phyloP scores from a whole-genome alignment of 1,139 yeast species.

The Hyphopichia fennica region DNA sequence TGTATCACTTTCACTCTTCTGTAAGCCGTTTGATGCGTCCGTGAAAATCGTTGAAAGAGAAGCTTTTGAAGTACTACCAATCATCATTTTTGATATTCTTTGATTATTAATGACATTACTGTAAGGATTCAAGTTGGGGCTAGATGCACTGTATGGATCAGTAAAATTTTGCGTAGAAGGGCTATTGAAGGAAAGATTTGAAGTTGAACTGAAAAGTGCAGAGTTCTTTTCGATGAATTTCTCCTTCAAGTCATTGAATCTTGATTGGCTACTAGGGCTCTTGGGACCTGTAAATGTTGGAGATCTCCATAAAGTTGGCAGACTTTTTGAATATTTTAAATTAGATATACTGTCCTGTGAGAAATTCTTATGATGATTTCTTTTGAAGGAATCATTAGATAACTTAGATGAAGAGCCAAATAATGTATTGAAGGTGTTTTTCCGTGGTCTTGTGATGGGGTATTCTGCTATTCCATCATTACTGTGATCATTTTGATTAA shows the following conservation, averaged over 20 bases:
- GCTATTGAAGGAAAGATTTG: neutral
- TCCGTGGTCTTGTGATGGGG: constrained; percentile 3
- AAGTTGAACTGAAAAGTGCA: neutral
- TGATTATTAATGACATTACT: neutral
- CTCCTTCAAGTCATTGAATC: constrained; percentile 3
- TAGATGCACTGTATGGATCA: neutral
- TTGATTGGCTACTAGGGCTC: constrained; percentile 2
- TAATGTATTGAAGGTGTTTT: constrained; percentile 1
- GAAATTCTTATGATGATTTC: neutral
- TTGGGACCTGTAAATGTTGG: constrained; percentile 3
- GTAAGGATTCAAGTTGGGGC: neutral
- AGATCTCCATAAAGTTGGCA: constrained; percentile 8
- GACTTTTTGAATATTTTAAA: constrained; percentile 10
- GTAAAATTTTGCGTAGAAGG: neutral
- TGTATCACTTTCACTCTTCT: neutral
- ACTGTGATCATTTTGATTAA: neutral
- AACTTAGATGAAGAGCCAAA: constrained; percentile 2
- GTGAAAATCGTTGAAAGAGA: constrained; percentile 9
- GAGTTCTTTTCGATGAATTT: constrained; percentile 3
- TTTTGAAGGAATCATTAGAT: neutral
- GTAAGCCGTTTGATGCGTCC: constrained; percentile 4
- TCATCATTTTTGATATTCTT: neutral
- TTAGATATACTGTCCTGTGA: neutral
- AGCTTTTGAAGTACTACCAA: constrained; percentile 5
- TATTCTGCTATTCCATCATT: neutral